Evolutionary conservation across 2,329 filamentous ascomycete genomes (phyloP), one percentile per base, ranked within the genome.

Genomic region (Aureobasidium namibiae): DNA sequence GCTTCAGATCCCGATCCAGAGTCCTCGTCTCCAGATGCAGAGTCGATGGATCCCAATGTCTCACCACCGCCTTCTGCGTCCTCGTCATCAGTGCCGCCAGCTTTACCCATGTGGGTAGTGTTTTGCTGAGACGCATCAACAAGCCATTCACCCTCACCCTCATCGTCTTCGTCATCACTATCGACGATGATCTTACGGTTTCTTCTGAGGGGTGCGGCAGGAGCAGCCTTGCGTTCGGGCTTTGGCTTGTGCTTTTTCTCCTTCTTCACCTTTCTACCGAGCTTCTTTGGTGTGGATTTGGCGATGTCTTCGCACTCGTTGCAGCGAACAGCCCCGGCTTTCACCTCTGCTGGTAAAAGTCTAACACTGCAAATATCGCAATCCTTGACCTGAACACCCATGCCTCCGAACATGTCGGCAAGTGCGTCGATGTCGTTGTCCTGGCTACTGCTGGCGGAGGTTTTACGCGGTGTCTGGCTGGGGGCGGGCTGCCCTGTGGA

Each of bases 41-140:
- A 89, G 67, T 94, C 88, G 31, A 88, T 84, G 0, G 86, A 84
- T 38, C 82, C 82, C 52, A 96, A 78, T 70, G 84, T 90, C 60
- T 95, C 89, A 23, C 90, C 92, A 3, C 87, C 90, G 1, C 90
- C 90, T 69, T 95, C 92, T 2, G 88, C 89, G 68, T 96, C 84
- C 71, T 95, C 90, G 63, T 95, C 90, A 56, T 90, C 88, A n/a
- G 84, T 82, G 4, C 89, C 90, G n/a, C 90, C 90, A 45, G 89
- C 88, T 49, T 36, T 60, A 49, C 88, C 89, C 16, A 92, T 78
- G n/a, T 78, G 76, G 7, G 45, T 45, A 9, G 68, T 63, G 4
- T 85, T 68, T 45, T 81, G 84, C 67, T 94, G 78, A 10, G 82
- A 78, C 60, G 88, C 85, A 0, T 84, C 80, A 3, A 92, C 88